These are phyloP conservation scores for Colletotrichum tropicicola DNA, from an alignment of 2,329 filamentous ascomycete species.

Conservation along the genomic window DNA sequence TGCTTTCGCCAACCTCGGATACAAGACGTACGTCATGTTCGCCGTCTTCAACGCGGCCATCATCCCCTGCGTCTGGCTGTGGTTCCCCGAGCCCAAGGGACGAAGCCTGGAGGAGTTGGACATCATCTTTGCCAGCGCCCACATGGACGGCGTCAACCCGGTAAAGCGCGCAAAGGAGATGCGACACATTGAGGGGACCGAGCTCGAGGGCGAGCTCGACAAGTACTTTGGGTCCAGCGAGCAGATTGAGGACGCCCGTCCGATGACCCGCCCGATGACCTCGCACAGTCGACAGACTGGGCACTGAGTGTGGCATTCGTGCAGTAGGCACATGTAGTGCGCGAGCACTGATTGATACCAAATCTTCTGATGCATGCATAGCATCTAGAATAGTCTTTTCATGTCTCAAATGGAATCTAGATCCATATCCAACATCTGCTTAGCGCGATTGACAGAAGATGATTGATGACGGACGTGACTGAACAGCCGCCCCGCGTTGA, in stretches of 20 bases:
- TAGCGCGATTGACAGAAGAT: no score
- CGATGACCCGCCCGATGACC: slow-evolving; percentile 22
- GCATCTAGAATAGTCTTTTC: no score
- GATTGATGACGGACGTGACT: no score
- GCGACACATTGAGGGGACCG: slow-evolving; percentile 31
- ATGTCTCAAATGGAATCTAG: no score
- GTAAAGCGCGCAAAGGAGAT: slow-evolving; percentile 38
- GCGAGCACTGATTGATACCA: no score
- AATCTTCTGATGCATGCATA: no score
- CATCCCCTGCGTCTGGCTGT: slow-evolving; percentile 59
- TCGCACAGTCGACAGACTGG: neutral
- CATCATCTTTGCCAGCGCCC: slow-evolving; percentile 40
- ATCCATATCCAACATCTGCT: no score
- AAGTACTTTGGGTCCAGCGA: slow-evolving; percentile 38
- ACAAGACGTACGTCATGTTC: slow-evolving; percentile 65
- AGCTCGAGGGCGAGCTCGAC: slow-evolving; percentile 38
- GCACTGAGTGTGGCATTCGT: no score
- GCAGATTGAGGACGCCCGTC: slow-evolving; percentile 28
- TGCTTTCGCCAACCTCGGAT: slow-evolving; percentile 62
- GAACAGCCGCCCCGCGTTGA: no score
- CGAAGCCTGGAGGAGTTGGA: slow-evolving; percentile 72
- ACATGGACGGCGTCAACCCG: slow-evolving; percentile 36
- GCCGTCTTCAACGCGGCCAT: slow-evolving; percentile 62
- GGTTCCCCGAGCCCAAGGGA: slow-evolving; percentile 62
- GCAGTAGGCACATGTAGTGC: no score